Evolutionary conservation across 1,139 yeast genomes (phyloP).

Genomic region (Nakaseomyces uthaithaninus): DNA sequence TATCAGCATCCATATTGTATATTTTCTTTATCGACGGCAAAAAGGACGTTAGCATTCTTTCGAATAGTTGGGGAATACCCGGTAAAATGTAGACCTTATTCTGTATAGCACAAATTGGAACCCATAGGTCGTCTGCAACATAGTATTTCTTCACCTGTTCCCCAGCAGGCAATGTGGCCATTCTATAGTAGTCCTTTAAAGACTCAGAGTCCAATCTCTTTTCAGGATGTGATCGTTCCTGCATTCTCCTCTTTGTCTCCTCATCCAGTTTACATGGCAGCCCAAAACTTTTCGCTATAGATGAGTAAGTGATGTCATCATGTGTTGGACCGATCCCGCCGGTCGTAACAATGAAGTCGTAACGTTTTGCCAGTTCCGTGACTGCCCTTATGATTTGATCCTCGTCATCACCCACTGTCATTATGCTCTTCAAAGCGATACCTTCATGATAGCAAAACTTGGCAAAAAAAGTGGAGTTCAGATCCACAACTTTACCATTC

Average conservation of each 20-base stretch:
- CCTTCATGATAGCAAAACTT: slow-evolving; percentile 58
- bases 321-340: slow-evolving; percentile 88
- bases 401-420: slow-evolving; percentile 71
- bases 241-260: slow-evolving; percentile 57
- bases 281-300: slow-evolving; percentile 55
- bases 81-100: slow-evolving; percentile 64
- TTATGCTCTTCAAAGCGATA: slow-evolving; percentile 55
- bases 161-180: slow-evolving; percentile 68
- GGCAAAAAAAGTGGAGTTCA: slow-evolving; percentile 68
- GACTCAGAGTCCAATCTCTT: slow-evolving; percentile 39
- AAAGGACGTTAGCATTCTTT: slow-evolving; percentile 40
- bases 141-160: slow-evolving; percentile 44
- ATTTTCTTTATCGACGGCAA: slow-evolving; percentile 28
- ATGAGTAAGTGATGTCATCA: slow-evolving; percentile 76
- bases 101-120: slow-evolving; percentile 65
- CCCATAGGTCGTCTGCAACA: slow-evolving; percentile 61
- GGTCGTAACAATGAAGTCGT: slow-evolving; percentile 67
- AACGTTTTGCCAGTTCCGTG: slow-evolving; percentile 40
- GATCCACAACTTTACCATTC: slow-evolving; percentile 77
- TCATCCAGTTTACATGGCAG: slow-evolving; percentile 46
- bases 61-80: slow-evolving; percentile 72
- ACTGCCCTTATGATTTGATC: slow-evolving; percentile 53
- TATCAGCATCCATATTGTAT: slow-evolving; percentile 19
- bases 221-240: slow-evolving; percentile 38
- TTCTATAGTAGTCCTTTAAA: slow-evolving; percentile 52